Percentiles rank a stretch among this genome's conserved stretches.
Conservation (phyloP, 177 flowering plant species). For the Tripterygium wilfordii region DNA sequence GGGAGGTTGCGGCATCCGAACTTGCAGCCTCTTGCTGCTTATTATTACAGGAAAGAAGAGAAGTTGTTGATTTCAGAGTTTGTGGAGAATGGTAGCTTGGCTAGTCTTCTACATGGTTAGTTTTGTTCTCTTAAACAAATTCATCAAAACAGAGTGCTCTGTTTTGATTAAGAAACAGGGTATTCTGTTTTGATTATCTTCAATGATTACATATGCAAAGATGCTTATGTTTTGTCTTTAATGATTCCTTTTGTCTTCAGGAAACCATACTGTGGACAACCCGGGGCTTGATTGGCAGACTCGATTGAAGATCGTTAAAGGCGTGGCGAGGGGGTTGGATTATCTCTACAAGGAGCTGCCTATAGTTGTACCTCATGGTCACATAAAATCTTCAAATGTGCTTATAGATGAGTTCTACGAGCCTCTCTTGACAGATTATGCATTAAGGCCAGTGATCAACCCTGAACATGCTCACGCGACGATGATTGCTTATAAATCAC, state of each 20-base stretch:
- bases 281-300: constrained; percentile 37
- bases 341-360: constrained; percentile 42
- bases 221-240: background rate
- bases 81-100: constrained; percentile 65
- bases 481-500: constrained; percentile 47
- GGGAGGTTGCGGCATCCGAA: constrained; percentile 72
- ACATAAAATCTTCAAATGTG: constrained; percentile 50
- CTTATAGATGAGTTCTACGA: constrained; percentile 29
- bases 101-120: constrained; percentile 69
- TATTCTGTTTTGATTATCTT: background rate
- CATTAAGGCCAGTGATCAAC: constrained; percentile 34
- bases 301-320: constrained; percentile 38
- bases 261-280: constrained; percentile 16
- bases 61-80: constrained; percentile 65
- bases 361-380: constrained; percentile 36
- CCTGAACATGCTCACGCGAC: constrained; percentile 25
- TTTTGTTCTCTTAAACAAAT: too few species aligned
- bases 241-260: constrained; percentile 15
- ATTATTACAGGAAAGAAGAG: constrained; percentile 74
- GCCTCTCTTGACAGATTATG: constrained; percentile 41
- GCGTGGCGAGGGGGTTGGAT: constrained; percentile 33
- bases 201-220: background rate
- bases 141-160: too few species aligned
- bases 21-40: constrained; percentile 64
- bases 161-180: background rate